Conservation (phyloP, 2,329 filamentous ascomycete genomes). For the Penicillium sp. region DNA sequence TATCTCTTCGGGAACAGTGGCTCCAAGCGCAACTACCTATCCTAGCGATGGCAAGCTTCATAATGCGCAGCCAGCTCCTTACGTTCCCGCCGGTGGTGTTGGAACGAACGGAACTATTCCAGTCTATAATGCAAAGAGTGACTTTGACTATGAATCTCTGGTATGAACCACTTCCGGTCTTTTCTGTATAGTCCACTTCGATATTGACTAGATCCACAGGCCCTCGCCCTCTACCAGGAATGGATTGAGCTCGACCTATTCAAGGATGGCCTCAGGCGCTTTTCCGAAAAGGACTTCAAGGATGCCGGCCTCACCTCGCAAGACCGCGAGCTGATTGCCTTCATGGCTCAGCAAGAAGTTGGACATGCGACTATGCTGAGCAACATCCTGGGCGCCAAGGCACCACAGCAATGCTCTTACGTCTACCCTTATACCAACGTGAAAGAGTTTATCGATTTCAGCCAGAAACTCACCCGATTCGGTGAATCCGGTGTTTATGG, state of each 20-base stretch:
- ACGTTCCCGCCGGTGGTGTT: slow-evolving; percentile 64
- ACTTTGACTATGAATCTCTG: slow-evolving; percentile 78
- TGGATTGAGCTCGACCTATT: slow-evolving; percentile 82
- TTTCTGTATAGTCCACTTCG: background rate
- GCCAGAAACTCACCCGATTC: slow-evolving; percentile 75
- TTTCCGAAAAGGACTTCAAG: slow-evolving; percentile 63
- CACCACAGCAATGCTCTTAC: slow-evolving; percentile 71
- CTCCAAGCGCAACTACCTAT: slow-evolving; percentile 61
- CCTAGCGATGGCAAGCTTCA: slow-evolving; percentile 65
- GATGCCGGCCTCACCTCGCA: slow-evolving; percentile 61
- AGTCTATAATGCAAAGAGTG: slow-evolving; percentile 69
- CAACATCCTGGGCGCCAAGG: slow-evolving; percentile 67
- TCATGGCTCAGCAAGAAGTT: slow-evolving; percentile 71
- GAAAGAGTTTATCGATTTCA: slow-evolving; percentile 74
- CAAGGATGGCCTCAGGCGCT: slow-evolving; percentile 65
- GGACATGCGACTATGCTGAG: slow-evolving; percentile 71
- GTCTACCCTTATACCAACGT: slow-evolving; percentile 73
- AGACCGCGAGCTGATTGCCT: slow-evolving; percentile 64
- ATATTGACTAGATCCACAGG: slow-evolving; percentile 26
- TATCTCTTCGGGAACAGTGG: slow-evolving; percentile 54
- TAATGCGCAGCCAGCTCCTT: slow-evolving; percentile 63
- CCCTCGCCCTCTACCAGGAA: slow-evolving; percentile 71
- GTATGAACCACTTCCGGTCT: slow-evolving; percentile 20
- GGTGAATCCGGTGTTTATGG: slow-evolving; percentile 76
- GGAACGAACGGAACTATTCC: slow-evolving; percentile 73